Conservation (phyloP, 352 stramenopile genomes). For the Pythium sp. region DNA sequence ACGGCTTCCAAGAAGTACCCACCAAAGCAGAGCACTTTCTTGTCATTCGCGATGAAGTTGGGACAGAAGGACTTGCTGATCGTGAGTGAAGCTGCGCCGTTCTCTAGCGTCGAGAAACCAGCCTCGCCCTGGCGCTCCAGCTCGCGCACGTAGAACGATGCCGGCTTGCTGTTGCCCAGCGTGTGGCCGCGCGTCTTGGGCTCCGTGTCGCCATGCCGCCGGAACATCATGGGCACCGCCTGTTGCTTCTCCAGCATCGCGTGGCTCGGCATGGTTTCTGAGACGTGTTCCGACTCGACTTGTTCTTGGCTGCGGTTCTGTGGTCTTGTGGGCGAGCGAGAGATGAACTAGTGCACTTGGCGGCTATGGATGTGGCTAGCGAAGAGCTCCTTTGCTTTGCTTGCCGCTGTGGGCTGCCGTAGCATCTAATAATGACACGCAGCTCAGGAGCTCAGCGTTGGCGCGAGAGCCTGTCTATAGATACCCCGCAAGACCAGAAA, state of each 20-base stretch:
- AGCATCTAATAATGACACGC: not conserved
- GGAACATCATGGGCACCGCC: slow-evolving; percentile 79
- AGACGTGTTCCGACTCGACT: not conserved
- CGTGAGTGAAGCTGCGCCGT: slow-evolving; percentile 26
- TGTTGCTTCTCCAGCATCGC: slow-evolving; percentile 68
- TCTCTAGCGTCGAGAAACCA: slow-evolving; percentile 44
- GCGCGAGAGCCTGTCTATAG: not conserved
- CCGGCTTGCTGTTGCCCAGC: slow-evolving; percentile 59
- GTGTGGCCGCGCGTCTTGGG: slow-evolving; percentile 63
- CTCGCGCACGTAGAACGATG: slow-evolving; percentile 70
- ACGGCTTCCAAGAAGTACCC: slow-evolving; percentile 87
- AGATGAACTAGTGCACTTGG: slow-evolving; percentile 13
- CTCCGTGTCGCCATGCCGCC: slow-evolving; percentile 67
- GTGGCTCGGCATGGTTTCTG: slow-evolving; percentile 46
- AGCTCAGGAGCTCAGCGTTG: not conserved
- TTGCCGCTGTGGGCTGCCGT: not conserved
- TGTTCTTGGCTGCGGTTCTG: not conserved
- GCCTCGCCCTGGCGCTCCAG: slow-evolving; percentile 52
- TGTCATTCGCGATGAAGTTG: slow-evolving; percentile 72
- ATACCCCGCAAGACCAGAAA: not conserved
- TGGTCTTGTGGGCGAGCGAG: slow-evolving; percentile 1
- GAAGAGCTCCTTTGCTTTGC: not conserved
- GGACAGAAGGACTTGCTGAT: slow-evolving; percentile 54
- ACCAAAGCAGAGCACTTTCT: slow-evolving; percentile 85
- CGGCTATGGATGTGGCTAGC: not conserved